These are phyloP conservation scores for Colletotrichum godetiae DNA, from an alignment of 2,329 filamentous ascomycete genomes.

Conservation along the genomic window DNA sequence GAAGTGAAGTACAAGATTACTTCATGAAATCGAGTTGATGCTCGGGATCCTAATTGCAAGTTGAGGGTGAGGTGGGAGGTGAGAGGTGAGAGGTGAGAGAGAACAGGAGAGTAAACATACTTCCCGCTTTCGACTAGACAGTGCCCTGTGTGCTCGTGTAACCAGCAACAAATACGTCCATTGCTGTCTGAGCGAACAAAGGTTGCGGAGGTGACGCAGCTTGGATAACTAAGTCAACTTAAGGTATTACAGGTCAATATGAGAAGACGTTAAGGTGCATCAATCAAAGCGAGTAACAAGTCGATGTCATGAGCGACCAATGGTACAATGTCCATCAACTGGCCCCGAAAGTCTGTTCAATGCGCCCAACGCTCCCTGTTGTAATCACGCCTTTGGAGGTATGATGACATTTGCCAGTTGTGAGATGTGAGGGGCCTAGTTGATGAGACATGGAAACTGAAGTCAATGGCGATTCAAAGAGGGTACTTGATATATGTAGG, in stretches of 20 bases:
- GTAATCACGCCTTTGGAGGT: not conserved
- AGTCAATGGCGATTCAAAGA: no score
- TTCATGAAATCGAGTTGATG: no score
- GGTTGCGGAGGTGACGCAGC: not conserved
- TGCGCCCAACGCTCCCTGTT: not conserved
- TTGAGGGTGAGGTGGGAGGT: not conserved
- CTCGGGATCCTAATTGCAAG: not conserved
- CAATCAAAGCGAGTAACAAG: not conserved
- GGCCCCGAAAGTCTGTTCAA: not conserved
- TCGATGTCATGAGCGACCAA: not conserved
- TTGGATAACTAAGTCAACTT: not conserved
- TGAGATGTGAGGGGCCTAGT: no score
- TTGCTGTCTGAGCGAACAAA: not conserved
- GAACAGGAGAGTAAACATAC: not conserved
- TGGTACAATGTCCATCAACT: no score
- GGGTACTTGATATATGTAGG: not conserved
- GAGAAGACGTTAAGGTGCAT: no score
- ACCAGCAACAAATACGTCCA: not conserved
- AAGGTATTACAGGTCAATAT: no score
- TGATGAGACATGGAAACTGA: no score
- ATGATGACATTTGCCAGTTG: not conserved
- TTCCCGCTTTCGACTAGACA: not conserved
- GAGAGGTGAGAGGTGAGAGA: no score
- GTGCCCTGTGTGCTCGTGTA: not conserved
- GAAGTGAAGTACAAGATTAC: no score